Conservation (phyloP, 2,329 filamentous ascomycete genomes). For the Sporothrix luriei region DNA sequence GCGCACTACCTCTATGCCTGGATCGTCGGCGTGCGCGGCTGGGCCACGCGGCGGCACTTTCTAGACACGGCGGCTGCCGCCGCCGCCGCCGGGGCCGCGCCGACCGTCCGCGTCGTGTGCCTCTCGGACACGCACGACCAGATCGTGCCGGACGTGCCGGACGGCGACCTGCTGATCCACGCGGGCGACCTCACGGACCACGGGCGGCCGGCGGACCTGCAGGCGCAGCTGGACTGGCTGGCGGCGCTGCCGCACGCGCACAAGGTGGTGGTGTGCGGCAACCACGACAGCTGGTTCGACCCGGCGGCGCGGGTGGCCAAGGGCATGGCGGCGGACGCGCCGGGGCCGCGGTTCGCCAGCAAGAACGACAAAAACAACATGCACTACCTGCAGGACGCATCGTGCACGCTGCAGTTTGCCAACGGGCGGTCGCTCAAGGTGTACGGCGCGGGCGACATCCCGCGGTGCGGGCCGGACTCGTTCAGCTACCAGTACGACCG, state of each 20-base stretch:
- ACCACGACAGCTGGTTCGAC: slow-evolving; percentile 88
- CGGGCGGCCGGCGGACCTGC: slow-evolving; percentile 73
- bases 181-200: slow-evolving; percentile 80
- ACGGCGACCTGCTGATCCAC: slow-evolving; percentile 85
- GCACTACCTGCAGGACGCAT: slow-evolving; percentile 73
- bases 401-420: slow-evolving; percentile 64
- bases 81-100: slow-evolving; percentile 42
- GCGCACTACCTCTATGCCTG: slow-evolving; percentile 64
- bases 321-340: slow-evolving; percentile 54
- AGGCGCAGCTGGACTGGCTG: slow-evolving; percentile 84
- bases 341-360: slow-evolving; percentile 64
- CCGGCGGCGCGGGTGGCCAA: slow-evolving; percentile 59
- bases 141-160: slow-evolving; percentile 62
- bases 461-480: slow-evolving; percentile 68
- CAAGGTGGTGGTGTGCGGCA: slow-evolving; percentile 82
- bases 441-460: slow-evolving; percentile 82
- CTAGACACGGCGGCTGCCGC: neutral
- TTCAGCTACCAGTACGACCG: slow-evolving; percentile 75
- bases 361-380: no score
- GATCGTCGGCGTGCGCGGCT: slow-evolving; percentile 63
- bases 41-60: slow-evolving; percentile 21
- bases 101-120: slow-evolving; percentile 71
- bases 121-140: slow-evolving; percentile 85
- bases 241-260: slow-evolving; percentile 70
- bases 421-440: slow-evolving; percentile 63